phyloP scores from a whole-genome alignment of 108 stramenopile genomes.

The Fistulifera solaris region DNA sequence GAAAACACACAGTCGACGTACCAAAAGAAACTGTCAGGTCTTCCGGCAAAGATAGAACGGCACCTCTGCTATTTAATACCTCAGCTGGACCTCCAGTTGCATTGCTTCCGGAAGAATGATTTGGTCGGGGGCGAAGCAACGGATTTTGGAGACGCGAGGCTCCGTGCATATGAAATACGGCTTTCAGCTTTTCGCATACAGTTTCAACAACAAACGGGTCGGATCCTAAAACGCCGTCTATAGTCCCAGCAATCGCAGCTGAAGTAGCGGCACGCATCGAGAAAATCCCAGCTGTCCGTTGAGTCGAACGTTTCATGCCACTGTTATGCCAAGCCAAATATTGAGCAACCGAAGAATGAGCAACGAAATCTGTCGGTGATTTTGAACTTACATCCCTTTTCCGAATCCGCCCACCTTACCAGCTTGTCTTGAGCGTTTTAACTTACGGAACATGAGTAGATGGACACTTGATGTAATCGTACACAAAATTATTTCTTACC shows the following conservation, averaged over 20 bases:
- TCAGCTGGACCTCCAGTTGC: constrained; percentile 48
- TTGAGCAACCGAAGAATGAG: too few species aligned
- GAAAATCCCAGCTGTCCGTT: constrained; percentile 48
- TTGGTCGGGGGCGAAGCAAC: constrained; percentile 42
- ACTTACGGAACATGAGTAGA: too few species aligned
- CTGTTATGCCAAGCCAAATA: constrained; percentile 18
- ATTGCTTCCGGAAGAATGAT: constrained; percentile 6
- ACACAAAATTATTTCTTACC: constrained; percentile 4
- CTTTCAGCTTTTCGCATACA: constrained; percentile 24
- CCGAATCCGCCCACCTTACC: constrained; percentile 43
- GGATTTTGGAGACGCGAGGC: constrained; percentile 54
- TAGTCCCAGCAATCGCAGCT: constrained; percentile 42
- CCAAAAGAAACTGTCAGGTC: constrained; percentile 54
- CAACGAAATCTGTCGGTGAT: too few species aligned
- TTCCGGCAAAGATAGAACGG: constrained; percentile 44
- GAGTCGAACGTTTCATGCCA: constrained; percentile 51
- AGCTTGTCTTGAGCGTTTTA: constrained; percentile 23
- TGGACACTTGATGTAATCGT: too few species aligned
- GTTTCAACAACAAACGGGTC: constrained; percentile 60
- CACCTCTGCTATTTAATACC: constrained; percentile 47
- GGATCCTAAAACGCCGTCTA: constrained; percentile 52
- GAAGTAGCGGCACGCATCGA: constrained; percentile 57
- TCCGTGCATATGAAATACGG: constrained; percentile 62
- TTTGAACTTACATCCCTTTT: constrained; percentile 14
- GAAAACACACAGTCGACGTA: too few species aligned